Evolutionary conservation across 371 early-diverging fungal genomes (phyloP).

Genomic region (Actinomortierella wolfii): DNA sequence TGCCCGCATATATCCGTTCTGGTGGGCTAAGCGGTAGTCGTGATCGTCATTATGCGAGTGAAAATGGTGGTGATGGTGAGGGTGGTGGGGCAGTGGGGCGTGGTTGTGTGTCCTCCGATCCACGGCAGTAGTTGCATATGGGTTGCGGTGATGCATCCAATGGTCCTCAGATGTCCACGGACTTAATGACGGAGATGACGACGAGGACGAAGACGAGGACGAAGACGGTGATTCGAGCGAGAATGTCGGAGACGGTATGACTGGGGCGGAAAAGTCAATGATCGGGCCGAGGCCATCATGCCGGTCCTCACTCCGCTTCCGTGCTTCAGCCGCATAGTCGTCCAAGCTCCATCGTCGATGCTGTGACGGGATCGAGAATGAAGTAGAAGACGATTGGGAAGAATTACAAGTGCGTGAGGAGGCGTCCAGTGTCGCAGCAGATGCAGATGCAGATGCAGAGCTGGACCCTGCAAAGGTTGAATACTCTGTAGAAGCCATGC

Average conservation of each 20-base stretch:
- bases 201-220: constrained; percentile 29
- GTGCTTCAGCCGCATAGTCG: constrained; percentile 29
- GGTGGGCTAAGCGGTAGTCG: no score
- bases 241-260: constrained; percentile 10
- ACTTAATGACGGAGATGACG: no score
- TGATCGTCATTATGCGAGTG: not conserved
- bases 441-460: not conserved
- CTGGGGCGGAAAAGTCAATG: constrained; percentile 21
- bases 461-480: not conserved
- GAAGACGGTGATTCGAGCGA: constrained; percentile 27
- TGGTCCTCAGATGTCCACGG: constrained; percentile 10
- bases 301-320: constrained; percentile 26
- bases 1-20: no score
- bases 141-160: constrained; percentile 12
- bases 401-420: not conserved
- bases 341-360: constrained; percentile 12
- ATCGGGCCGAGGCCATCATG: constrained; percentile 40
- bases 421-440: no score
- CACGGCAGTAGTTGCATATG: constrained; percentile 1
- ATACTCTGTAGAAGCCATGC: constrained; percentile 12
- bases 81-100: not conserved
- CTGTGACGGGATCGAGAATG: not conserved
- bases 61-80: constrained; percentile 2
- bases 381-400: constrained; percentile 13
- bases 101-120: not conserved